Evolutionary conservation across 2,329 filamentous ascomycete species (phyloP), one percentile per base, ranked within the genome.

Genomic region (Diaporthe citriasiana): DNA sequence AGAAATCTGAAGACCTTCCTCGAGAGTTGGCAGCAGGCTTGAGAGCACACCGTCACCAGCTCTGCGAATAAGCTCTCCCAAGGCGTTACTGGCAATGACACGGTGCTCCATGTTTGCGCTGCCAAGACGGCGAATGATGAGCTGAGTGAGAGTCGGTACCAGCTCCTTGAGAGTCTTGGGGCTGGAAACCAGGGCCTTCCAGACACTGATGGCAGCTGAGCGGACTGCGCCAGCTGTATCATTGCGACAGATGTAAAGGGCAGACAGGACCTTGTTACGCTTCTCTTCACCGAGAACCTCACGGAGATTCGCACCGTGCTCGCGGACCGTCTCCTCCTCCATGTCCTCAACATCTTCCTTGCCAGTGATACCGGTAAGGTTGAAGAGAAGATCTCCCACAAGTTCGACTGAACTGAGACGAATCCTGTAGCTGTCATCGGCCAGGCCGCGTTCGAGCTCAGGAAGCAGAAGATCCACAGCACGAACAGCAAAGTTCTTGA

Each of bases 41-140:
- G 95, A 91, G 76, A 99, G 88, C 73, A 99, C 95, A 72, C 95
- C 93, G 82, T 99, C 97, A 76, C 97, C 97, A 80, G 97, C 96
- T 84, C 98, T 98, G 80, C 97, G 93, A 80, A 99, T 98, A 77
- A 99, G 91, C 82, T 99, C 97, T 80, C 97, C 97, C 72, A 99
- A 89, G 65, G 97, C 95, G 82, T 98, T 98, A 82, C 96, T 96
- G 77, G 97, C 97, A 87, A 99, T 99, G 78, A 98, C 93, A 87
- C 98, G 98, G 84, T 99, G 97, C 83, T 99, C 97, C 93, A 97
- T 95, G 81, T 98, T 98, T 59, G 95, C 93, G 82, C 95, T 98
- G 76, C 95, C 97, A 78, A 99, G 90, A 65, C 97, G 94, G 74
- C 94, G 92, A 82, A 99, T 98, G 79, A 99, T 93, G 76, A 99